Percentiles rank a stretch among this genome's conserved stretches.
These are phyloP conservation scores for Ajuga reptans DNA, from an alignment of 305 asterid genomes.

Conservation along the genomic window DNA sequence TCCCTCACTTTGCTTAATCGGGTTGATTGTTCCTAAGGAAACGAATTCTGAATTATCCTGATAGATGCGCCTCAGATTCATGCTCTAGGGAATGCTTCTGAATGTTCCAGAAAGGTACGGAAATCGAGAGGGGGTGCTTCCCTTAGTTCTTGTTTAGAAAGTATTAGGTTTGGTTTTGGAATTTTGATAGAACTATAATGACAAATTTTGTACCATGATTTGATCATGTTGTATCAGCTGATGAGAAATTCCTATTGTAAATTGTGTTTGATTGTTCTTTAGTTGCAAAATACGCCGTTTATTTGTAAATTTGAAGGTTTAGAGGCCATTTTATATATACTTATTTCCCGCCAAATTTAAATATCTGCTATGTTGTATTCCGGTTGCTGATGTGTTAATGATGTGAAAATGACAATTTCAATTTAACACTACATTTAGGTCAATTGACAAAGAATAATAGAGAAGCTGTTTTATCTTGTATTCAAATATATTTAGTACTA, in stretches of 20 bases:
- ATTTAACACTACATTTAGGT: no score
- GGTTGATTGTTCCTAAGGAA: constrained; percentile 80
- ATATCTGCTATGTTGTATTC: no score
- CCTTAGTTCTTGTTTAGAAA: background rate
- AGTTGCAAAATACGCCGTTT: no score
- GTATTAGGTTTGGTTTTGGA: background rate
- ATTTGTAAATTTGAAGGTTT: no score
- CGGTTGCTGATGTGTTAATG: no score
- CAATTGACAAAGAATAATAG: no score
- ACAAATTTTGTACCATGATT: background rate
- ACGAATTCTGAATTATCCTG: constrained; percentile 48
- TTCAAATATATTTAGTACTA: no score
- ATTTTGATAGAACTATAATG: background rate
- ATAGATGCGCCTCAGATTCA: constrained; percentile 3
- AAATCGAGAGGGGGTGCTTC: background rate
- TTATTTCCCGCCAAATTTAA: no score
- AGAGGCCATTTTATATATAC: no score
- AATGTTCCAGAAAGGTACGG: background rate
- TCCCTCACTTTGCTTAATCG: constrained; percentile 65
- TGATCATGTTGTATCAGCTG: background rate
- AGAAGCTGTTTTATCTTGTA: no score
- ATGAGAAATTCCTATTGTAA: background rate
- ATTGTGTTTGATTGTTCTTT: background rate
- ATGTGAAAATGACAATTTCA: no score
- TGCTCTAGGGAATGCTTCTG: background rate